Conservation (phyloP, 257 asterid species). For the Solanum pennellii region DNA sequence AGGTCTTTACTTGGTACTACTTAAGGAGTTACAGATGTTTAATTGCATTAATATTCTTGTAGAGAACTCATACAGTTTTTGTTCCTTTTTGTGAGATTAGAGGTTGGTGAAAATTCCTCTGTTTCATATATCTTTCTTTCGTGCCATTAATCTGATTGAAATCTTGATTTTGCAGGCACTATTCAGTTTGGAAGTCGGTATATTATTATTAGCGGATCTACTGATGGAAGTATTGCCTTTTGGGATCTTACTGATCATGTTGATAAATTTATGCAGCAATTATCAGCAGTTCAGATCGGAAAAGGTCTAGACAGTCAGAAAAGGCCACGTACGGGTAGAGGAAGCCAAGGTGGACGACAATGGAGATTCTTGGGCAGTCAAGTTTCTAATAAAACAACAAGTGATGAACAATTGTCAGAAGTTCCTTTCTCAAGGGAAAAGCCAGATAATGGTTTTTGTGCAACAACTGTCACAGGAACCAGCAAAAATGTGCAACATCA, state of each 20-base stretch:
- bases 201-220: constrained; percentile 71
- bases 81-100: neutral
- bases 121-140: neutral
- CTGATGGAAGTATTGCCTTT: constrained; percentile 84
- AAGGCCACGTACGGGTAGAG: constrained; percentile 94
- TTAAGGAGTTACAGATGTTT: neutral
- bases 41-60: neutral
- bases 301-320: constrained; percentile 54
- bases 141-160: neutral
- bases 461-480: constrained; percentile 6
- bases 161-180: constrained; percentile 26
- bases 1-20: neutral
- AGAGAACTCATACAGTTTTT: neutral
- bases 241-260: constrained; percentile 79
- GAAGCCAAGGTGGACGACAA: constrained; percentile 96
- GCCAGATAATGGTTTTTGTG: constrained; percentile 8
- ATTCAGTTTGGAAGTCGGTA: constrained; percentile 31
- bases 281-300: constrained; percentile 40
- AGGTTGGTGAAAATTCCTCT: neutral
- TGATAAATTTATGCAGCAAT: constrained; percentile 57
- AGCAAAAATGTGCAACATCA: constrained; percentile 19
- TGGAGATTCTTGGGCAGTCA: constrained; percentile 47
- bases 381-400: constrained; percentile 27
- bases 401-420: neutral
- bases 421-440: constrained; percentile 12